Conservation (phyloP, 805 yeast genomes). For the Starmerella etchellsii region DNA sequence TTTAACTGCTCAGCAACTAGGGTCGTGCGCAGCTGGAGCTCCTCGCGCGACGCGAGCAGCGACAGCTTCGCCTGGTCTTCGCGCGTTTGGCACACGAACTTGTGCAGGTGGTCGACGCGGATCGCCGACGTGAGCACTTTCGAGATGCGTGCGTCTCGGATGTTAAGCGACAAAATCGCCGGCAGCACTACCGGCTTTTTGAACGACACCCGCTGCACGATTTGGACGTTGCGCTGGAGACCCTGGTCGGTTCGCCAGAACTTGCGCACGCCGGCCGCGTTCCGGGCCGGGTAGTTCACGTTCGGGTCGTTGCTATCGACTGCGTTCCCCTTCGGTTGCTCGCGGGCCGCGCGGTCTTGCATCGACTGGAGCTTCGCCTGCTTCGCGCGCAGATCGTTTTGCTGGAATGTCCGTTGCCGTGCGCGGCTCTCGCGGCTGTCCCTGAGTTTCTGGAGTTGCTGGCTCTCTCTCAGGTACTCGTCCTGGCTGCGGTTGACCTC, state of each 20-base stretch:
- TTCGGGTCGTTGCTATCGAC: not conserved
- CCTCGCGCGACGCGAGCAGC: slow-evolving; percentile 30
- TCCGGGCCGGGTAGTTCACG: not conserved
- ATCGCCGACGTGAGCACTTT: slow-evolving; percentile 46
- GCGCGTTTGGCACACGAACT: slow-evolving; percentile 49
- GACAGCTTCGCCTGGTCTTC: slow-evolving; percentile 39
- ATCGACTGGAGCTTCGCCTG: not conserved
- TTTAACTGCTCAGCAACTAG: slow-evolving; percentile 20
- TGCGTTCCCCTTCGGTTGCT: not conserved
- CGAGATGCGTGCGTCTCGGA: slow-evolving; percentile 39
- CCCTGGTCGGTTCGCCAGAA: not conserved
- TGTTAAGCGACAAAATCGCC: slow-evolving; percentile 52
- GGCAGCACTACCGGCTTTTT: slow-evolving; percentile 50
- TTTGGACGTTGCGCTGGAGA: not conserved
- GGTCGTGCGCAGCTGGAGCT: slow-evolving; percentile 18
- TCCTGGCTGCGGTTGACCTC: not conserved
- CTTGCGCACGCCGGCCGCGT: not conserved
- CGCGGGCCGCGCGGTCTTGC: not conserved
- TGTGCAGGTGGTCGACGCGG: slow-evolving; percentile 39
- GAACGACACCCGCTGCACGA: slow-evolving; percentile 19
- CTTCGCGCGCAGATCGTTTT: not conserved
- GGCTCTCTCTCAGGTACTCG: not conserved
- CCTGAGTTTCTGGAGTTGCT: not conserved
- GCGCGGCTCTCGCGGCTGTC: not conserved
- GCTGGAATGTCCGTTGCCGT: not conserved